phyloP scores from a whole-genome alignment of 768 basidiomycete genomes.

The Boletus fagicola region DNA sequence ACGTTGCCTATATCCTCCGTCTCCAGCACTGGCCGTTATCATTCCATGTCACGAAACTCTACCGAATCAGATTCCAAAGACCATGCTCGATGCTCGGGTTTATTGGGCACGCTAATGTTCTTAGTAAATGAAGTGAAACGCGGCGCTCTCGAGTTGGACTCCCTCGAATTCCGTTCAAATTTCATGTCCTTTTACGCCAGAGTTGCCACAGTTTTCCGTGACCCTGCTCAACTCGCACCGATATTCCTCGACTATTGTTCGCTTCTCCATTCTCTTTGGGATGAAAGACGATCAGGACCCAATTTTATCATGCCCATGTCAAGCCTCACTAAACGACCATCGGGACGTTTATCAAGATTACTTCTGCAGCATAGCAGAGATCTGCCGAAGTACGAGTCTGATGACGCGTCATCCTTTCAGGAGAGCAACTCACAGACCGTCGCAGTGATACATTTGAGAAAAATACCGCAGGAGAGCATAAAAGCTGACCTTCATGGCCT shows the following conservation, averaged over 20 bases:
- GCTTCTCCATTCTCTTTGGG: background rate
- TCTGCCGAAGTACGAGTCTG: background rate
- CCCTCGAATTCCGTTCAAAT: too few species aligned
- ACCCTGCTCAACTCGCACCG: background rate
- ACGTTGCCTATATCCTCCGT: too few species aligned
- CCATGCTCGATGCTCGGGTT: too few species aligned
- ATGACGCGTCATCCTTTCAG: background rate
- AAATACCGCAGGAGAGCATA: background rate
- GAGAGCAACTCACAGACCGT: background rate
- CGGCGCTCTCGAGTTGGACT: too few species aligned
- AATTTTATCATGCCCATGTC: background rate
- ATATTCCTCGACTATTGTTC: background rate
- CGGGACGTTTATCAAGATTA: background rate
- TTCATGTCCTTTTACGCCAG: background rate
- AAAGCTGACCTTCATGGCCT: too few species aligned
- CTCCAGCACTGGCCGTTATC: too few species aligned
- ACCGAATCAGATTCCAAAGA: too few species aligned
- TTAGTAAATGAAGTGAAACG: too few species aligned
- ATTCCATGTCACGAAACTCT: too few species aligned
- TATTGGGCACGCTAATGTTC: too few species aligned
- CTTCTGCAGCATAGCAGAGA: background rate
- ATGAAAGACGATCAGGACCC: background rate
- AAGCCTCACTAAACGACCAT: background rate
- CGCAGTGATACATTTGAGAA: background rate
- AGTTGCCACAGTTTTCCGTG: background rate